phyloP scores from a whole-genome alignment of 2,329 filamentous ascomycete species.

The Alternaria incomplexa region DNA sequence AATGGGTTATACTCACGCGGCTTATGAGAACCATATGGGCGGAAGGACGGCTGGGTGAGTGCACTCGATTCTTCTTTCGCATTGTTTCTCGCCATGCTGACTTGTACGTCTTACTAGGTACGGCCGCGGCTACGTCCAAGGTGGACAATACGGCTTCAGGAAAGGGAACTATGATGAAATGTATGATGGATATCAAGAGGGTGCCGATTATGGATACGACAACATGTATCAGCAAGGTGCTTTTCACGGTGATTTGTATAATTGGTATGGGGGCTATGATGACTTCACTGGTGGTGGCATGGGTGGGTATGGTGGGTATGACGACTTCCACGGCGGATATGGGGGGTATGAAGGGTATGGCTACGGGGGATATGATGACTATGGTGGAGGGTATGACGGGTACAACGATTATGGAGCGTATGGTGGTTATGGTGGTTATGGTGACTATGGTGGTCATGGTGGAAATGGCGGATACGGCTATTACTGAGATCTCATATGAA shows the following conservation, averaged over 20 bases:
- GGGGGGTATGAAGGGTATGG: background rate
- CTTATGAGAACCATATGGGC: background rate
- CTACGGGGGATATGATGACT: background rate
- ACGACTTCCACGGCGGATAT: background rate
- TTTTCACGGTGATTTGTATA: background rate
- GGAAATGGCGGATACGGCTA: background rate
- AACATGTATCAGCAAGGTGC: background rate
- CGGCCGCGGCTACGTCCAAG: background rate
- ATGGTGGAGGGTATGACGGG: background rate
- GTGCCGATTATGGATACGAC: background rate
- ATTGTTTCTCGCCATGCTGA: background rate
- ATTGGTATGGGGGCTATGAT: background rate
- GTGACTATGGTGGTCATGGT: background rate
- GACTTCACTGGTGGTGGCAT: background rate
- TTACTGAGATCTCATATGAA: background rate
- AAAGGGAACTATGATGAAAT: background rate
- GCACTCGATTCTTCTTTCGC: background rate
- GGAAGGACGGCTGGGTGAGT: background rate
- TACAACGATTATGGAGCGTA: background rate
- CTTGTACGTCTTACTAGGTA: background rate
- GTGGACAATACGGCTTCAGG: background rate
- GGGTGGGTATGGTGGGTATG: background rate
- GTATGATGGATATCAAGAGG: background rate
- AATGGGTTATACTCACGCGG: background rate
- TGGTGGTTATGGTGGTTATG: background rate